Conservation (phyloP, 257 asterid species). For the Plantago elongata region DNA sequence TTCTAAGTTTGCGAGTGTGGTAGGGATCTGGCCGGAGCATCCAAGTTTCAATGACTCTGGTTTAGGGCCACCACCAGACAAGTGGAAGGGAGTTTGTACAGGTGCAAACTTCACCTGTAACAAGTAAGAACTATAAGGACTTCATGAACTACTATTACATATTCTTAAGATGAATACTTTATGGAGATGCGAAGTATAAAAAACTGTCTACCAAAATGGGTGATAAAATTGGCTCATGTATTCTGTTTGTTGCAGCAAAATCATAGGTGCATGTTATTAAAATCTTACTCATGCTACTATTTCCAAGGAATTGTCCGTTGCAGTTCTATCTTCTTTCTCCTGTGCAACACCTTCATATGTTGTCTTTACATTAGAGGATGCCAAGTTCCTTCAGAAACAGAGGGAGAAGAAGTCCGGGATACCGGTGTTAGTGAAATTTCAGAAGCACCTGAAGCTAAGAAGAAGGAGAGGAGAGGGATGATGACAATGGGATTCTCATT, state of each 20-base stretch:
- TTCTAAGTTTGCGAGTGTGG: neutral
- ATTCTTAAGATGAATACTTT: neutral
- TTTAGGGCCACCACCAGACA: constrained; percentile 8
- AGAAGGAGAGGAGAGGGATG: no score
- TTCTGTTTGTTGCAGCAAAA: neutral
- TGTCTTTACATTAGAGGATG: no score
- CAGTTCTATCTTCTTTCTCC: no score
- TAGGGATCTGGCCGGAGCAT: constrained; percentile 18
- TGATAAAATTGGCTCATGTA: neutral
- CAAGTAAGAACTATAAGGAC: neutral
- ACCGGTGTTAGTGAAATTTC: no score
- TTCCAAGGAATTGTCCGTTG: no score
- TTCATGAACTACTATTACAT: no score
- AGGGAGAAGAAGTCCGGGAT: no score
- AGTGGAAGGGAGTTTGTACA: constrained; percentile 13
- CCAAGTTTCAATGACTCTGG: constrained; percentile 12
- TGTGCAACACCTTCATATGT: no score
- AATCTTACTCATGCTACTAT: no score
- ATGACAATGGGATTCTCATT: no score
- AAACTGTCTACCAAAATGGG: neutral
- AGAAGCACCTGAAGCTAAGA: no score
- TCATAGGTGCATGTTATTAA: constrained; percentile 13
- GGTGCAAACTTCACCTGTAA: constrained; percentile 11
- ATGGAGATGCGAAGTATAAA: neutral
- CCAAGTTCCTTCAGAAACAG: no score